phyloP scores from a whole-genome alignment of 257 asterid species.

The Mentha longifolia region DNA sequence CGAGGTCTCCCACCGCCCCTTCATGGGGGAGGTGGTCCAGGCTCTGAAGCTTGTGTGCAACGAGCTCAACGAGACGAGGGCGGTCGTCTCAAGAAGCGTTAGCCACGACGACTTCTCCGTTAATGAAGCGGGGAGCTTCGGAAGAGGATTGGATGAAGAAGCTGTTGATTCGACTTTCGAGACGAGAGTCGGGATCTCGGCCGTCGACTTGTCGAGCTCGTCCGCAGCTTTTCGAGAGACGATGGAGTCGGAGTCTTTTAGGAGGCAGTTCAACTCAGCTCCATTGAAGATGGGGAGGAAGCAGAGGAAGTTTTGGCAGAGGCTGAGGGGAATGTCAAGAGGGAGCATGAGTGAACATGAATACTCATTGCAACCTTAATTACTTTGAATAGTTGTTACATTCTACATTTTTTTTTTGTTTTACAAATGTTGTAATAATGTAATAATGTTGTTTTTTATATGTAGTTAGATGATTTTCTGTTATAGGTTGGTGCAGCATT shows the following conservation, averaged over 20 bases:
- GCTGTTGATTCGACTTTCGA: slow-evolving; percentile 47
- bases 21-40: slow-evolving; percentile 98
- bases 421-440: no score
- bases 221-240: slow-evolving; percentile 45
- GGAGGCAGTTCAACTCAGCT: slow-evolving; percentile 83
- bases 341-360: slow-evolving; percentile 91
- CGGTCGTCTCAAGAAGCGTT: slow-evolving; percentile 55
- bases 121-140: slow-evolving; percentile 43
- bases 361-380: slow-evolving; percentile 39
- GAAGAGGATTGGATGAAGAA: slow-evolving; percentile 44
- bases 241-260: slow-evolving; percentile 67
- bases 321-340: slow-evolving; percentile 57
- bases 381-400: not conserved
- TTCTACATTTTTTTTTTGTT: no score
- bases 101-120: slow-evolving; percentile 62
- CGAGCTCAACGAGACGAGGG: slow-evolving; percentile 71
- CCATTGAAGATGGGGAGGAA: slow-evolving; percentile 65
- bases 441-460: no score
- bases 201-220: slow-evolving; percentile 51
- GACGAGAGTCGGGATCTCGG: slow-evolving; percentile 44
- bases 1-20: slow-evolving; percentile 92
- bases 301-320: slow-evolving; percentile 67
- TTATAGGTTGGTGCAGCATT: not conserved
- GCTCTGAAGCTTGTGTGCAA: slow-evolving; percentile 88
- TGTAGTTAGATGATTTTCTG: no score